Evolutionary conservation across 768 basidiomycete species (phyloP).

Genomic region (Macrolepiota fuliginosa): DNA sequence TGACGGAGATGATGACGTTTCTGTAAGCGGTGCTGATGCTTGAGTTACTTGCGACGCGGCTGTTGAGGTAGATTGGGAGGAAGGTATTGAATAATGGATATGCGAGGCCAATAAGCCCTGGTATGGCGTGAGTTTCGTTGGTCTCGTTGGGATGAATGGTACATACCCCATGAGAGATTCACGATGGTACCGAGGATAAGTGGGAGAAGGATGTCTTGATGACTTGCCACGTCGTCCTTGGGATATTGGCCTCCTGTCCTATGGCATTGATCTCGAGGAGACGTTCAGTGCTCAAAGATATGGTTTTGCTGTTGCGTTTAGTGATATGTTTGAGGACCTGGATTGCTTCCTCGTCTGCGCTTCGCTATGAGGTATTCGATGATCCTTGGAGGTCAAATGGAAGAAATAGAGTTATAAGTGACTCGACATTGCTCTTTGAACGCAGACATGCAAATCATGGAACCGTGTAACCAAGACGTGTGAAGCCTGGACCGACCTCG

Average conservation of each 20-base stretch:
- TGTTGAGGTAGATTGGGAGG: conserved; percentile 45
- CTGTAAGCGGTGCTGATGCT: conserved; percentile 35
- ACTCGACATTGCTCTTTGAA: background rate
- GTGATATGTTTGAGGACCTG: conserved; percentile 49
- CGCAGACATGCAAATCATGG: conserved; percentile 14
- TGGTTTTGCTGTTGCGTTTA: conserved; percentile 40
- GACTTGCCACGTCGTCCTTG: conserved; percentile 26
- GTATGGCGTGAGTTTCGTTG: background rate
- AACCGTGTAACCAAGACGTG: conserved; percentile 11
- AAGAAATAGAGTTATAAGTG: conserved; percentile 47
- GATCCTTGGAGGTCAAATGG: conserved; percentile 61
- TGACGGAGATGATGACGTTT: conserved; percentile 45
- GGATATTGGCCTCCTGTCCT: conserved; percentile 16
- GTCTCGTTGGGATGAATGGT: background rate
- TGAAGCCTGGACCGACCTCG: conserved; percentile 5
- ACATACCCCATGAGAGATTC: conserved; percentile 50
- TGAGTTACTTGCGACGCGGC: conserved; percentile 25
- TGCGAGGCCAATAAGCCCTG: conserved; percentile 47
- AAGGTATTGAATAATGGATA: conserved; percentile 54
- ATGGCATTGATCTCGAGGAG: conserved; percentile 26
- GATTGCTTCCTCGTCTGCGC: conserved; percentile 55
- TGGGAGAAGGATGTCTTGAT: conserved; percentile 33
- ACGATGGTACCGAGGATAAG: conserved; percentile 42
- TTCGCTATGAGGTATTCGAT: conserved; percentile 59
- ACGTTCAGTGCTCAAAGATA: conserved; percentile 44